Conservation (phyloP, 2,329 filamentous ascomycete genomes). For the Nectriaceae sp. region DNA sequence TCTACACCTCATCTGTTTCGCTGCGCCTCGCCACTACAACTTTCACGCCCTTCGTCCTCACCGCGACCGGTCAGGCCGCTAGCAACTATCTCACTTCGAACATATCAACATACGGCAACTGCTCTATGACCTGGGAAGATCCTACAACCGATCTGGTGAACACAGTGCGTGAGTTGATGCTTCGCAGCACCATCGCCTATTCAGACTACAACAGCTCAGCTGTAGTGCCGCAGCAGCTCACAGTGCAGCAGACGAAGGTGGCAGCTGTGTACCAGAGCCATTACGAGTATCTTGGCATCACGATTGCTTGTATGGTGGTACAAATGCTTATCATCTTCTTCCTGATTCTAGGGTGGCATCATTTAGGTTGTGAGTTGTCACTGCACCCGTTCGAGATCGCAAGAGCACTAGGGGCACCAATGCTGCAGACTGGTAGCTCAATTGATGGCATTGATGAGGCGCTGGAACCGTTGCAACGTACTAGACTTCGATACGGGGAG, state of each 20-base stretch:
- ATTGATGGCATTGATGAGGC: neutral
- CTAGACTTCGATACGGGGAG: neutral
- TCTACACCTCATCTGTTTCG: neutral
- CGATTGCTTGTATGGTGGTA: slow-evolving; percentile 1
- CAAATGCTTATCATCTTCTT: slow-evolving; percentile 1
- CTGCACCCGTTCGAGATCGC: slow-evolving; percentile 4
- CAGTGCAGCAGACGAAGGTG: neutral
- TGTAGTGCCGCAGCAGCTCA: neutral
- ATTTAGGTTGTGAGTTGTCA: slow-evolving; percentile 1
- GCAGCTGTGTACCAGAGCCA: slow-evolving; percentile 2
- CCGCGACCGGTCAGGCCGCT: neutral
- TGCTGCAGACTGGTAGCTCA: neutral
- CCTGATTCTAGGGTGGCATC: slow-evolving; percentile 1
- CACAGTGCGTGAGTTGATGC: slow-evolving; percentile 4
- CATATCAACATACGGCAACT: slow-evolving; percentile 2
- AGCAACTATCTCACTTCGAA: slow-evolving; percentile 3
- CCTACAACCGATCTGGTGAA: slow-evolving; percentile 2
- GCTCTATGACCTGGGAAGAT: slow-evolving; percentile 5
- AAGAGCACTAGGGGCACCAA: slow-evolving; percentile 1
- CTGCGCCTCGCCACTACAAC: neutral
- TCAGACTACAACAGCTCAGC: neutral
- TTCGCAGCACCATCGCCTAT: slow-evolving; percentile 2
- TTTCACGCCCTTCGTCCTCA: neutral
- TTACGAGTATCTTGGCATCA: slow-evolving; percentile 3
- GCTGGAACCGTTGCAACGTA: neutral